A percentile compares a stretch with the other conserved stretches of the same genome.
Conservation (phyloP, 331 rosid genomes). For the Cydonia oblonga region DNA sequence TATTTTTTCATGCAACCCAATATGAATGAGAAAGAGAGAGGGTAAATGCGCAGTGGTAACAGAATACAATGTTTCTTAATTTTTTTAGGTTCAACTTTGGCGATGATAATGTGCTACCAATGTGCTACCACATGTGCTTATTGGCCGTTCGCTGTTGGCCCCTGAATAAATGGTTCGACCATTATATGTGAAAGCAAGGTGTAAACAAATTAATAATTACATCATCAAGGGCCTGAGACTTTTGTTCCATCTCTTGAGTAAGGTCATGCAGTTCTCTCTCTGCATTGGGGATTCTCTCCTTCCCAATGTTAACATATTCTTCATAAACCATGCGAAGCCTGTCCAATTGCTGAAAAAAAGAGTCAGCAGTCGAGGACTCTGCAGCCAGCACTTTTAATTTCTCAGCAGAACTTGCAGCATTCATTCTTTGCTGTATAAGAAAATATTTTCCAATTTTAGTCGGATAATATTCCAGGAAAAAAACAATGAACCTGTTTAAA, state of each 20-base stretch:
- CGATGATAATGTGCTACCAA: not conserved
- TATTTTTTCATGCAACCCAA: not conserved
- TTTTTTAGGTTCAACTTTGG: not conserved
- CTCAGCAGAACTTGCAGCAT: slow-evolving; percentile 73
- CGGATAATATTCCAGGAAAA: too few relatives aligned
- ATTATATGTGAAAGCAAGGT: slow-evolving; percentile 17
- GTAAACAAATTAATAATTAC: slow-evolving; percentile 34
- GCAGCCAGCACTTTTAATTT: slow-evolving; percentile 62
- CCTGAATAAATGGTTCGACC: not conserved
- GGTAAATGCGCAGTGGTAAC: not conserved
- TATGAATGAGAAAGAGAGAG: not conserved
- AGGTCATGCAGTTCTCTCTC: slow-evolving; percentile 60
- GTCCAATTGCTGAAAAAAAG: slow-evolving; percentile 83
- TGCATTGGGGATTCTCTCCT: slow-evolving; percentile 65
- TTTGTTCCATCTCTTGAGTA: slow-evolving; percentile 56
- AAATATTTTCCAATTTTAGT: not conserved
- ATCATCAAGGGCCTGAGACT: slow-evolving; percentile 76
- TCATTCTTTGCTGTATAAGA: slow-evolving; percentile 73
- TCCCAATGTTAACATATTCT: slow-evolving; percentile 64
- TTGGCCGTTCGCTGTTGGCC: slow-evolving; percentile 1
- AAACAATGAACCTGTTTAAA: not conserved
- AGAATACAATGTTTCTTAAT: not conserved
- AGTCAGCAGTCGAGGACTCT: slow-evolving; percentile 61
- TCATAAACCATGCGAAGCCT: slow-evolving; percentile 75
- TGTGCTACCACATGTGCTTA: not conserved